phyloP scores from a whole-genome alignment of 2,329 filamentous ascomycete species.

The Ceratocystis papillata region DNA sequence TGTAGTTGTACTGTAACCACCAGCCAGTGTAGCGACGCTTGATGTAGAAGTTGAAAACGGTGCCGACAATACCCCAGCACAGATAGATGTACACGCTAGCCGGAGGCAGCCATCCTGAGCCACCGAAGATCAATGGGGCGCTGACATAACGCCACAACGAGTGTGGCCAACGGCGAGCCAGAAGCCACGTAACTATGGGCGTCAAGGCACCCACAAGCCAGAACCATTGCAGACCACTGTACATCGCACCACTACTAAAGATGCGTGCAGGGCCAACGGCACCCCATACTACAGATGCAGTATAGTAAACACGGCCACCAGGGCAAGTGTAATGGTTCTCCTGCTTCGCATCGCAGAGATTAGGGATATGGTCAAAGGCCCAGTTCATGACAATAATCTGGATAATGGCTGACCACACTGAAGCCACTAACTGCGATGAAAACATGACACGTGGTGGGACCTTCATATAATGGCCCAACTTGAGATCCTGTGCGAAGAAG shows the following conservation, averaged over 20 bases:
- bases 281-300: constrained; percentile 61
- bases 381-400: constrained; percentile 57
- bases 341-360: constrained; percentile 47
- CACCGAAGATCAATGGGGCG: constrained; percentile 58
- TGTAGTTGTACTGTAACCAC: constrained; percentile 72
- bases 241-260: constrained; percentile 53
- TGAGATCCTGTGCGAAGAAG: constrained; percentile 55
- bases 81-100: constrained; percentile 62
- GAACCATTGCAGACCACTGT: constrained; percentile 56
- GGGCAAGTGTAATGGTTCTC: constrained; percentile 48
- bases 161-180: constrained; percentile 51
- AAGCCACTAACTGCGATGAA: constrained; percentile 47
- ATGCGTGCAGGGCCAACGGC: constrained; percentile 60
- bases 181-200: constrained; percentile 53
- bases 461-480: constrained; percentile 60
- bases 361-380: constrained; percentile 50
- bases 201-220: constrained; percentile 55
- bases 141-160: constrained; percentile 55
- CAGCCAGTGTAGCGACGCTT: constrained; percentile 55
- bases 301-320: constrained; percentile 50
- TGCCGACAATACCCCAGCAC: constrained; percentile 57
- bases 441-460: constrained; percentile 53
- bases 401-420: constrained; percentile 50
- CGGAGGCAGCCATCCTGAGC: constrained; percentile 52
- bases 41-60: constrained; percentile 58